Percentiles rank a stretch among this genome's conserved stretches.
These are phyloP conservation scores for Alternaria incomplexa DNA, from an alignment of 2,329 filamentous ascomycete genomes.

Conservation along the genomic window DNA sequence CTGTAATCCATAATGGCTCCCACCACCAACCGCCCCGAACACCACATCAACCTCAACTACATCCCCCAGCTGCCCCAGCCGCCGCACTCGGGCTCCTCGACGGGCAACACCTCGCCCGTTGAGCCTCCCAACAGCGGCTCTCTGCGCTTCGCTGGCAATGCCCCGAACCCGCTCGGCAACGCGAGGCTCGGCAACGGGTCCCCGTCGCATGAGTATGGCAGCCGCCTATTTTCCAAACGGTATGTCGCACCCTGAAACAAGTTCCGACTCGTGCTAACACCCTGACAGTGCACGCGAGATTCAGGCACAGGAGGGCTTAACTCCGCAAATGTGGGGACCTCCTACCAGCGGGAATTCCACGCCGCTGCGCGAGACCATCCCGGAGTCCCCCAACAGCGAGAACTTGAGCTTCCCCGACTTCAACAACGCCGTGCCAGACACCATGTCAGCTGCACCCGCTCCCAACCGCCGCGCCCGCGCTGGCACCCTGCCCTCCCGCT, in stretches of 20 bases:
- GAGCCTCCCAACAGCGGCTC: conserved; percentile 70
- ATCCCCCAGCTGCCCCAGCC: conserved; percentile 71
- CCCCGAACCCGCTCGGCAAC: conserved; percentile 61
- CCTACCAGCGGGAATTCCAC: conserved; percentile 97
- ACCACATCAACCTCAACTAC: conserved; percentile 83
- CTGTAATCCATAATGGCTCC: conserved; percentile 92
- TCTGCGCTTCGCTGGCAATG: conserved; percentile 75
- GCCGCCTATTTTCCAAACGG: conserved; percentile 91
- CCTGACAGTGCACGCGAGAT: conserved; percentile 84
- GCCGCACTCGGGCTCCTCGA: conserved; percentile 78
- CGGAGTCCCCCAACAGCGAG: conserved; percentile 90
- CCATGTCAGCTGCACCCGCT: conserved; percentile 61
- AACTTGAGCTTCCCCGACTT: conserved; percentile 96
- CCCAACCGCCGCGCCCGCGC: conserved; percentile 82
- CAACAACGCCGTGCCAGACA: conserved; percentile 71
- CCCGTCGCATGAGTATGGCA: conserved; percentile 86
- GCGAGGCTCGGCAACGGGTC: conserved; percentile 87
- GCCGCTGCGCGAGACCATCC: conserved; percentile 94
- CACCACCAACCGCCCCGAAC: conserved; percentile 73
- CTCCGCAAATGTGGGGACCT: conserved; percentile 81
- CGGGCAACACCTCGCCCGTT: conserved; percentile 78
- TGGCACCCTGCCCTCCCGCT: conserved; percentile 93
- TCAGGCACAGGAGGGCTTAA: conserved; percentile 90
- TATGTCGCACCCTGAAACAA: conserved; percentile 59
- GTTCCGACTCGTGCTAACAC: conserved; percentile 37